Evolutionary conservation across 805 yeast species (phyloP), one percentile per base, ranked within the genome.

Genomic region (Monosporozyma aerobia): DNA sequence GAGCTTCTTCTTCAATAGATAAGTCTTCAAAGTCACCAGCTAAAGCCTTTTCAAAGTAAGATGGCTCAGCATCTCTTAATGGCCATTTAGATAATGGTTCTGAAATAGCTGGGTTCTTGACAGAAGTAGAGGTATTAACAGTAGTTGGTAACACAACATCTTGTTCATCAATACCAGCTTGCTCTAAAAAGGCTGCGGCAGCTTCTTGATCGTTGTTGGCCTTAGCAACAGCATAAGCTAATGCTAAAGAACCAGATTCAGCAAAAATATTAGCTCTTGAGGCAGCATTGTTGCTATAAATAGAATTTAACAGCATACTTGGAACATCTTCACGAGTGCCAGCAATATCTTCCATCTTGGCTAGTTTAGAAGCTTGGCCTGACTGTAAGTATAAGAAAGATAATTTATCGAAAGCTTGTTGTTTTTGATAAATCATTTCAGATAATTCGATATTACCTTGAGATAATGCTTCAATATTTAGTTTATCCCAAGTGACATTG

Each of bases 151-250:
- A 70, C 49, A 78, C 77, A 53, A 94, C 76, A 52, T 86, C 86
- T 44, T 74, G 73, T 58, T 79, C 82, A 29, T 76, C 73, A 25
- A 87, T 63, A 5, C 85, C 96, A 27, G 90, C 79, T 55, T 85
- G 83, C 44, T 77, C 79, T 59, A 89, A 72, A 53, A 87, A 85
- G 51, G 80, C 77, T 48, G 81, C 79, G 27, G 96, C 97, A 52
- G 84, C 73, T 30, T 81, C 90, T 41, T 76, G 80, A 57, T 90
- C 77, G 3, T 96, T 97, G 60, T 83, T 87, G 30, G 94, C 75
- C 68, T 86, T 87, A 23, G 99, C 97, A 56, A 90, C 78, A 11
- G 97, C 87, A 68, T 90, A 95, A 2, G 98, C 99, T 62, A 95
- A 78, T 6, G 98, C 90, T 49, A 78, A 73, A 70, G 90, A 77